Evolutionary conservation across 768 basidiomycete genomes (phyloP), one percentile per base, ranked within the genome.

Genomic region (Boletus eberwhitei): DNA sequence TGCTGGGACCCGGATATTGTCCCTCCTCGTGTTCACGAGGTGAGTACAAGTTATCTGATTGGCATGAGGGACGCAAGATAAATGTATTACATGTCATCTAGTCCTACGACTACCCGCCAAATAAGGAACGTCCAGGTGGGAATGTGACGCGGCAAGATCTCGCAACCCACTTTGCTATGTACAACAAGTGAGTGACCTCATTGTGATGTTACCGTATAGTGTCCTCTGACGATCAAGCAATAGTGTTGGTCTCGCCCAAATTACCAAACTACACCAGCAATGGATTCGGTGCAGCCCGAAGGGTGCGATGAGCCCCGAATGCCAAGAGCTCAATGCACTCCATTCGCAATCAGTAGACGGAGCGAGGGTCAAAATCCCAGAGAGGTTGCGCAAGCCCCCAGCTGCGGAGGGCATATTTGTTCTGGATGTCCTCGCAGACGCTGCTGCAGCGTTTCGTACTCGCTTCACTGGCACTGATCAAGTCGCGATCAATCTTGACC

Each of bases 331-430:
- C 24, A 87, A 87, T 55, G 86, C 85, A 0, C 68, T 88, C 9
- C 84, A 88, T 59, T 88, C 86, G 3, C 83, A 85, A 50, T 83
- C 80, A 3, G 86, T 87, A 2, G 86, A 87, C 58, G 86, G 86
- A 0, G 85, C 80, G 1, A 74, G 75, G 12, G 77, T 87, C 48
- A 64, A 31, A 29, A 50, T 62, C 42, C 61, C 61, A 9, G 61
- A 62, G 39, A 62, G 61, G 43, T 8, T 87, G 22, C 64, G 68
- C n/a, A 79, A 69, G 16, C 80, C 82, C 3, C 83, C 83, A 1
- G 61, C 63, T 9, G 51, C 45, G n/a, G 63, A 66, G 1, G 72
- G 72, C 6, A 70, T 73, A 3, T 86, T 78, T 59, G 76, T 87
- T 40, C 68, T 86, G 8, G 81, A 85, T 35, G 62, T 79, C 16